Base-by-base conservation (phyloP, 192 early-diverging fungal species). In the Lobosporangium transversale region DNA sequence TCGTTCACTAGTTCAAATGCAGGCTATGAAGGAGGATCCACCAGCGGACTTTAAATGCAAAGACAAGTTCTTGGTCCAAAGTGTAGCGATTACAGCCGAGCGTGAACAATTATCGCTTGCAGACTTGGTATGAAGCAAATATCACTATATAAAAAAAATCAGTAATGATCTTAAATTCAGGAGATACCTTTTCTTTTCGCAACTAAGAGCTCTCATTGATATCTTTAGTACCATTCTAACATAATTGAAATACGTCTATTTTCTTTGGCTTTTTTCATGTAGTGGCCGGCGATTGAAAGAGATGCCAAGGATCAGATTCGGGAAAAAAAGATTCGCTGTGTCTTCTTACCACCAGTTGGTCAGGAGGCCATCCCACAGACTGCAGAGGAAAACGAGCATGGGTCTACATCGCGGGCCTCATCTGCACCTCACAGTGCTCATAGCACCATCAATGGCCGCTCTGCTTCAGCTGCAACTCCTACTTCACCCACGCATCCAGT, bases 21-120 rank as follows among this genome's bases (percentile, higher is more conserved):
- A 99, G 79, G 89, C 93, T 11, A 91, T 95, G 86, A 87, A 86
- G 75, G 93, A 92, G 56, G 94, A 96, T 30, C 90, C 89, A 18
- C 84, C 92, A 21, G 65, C 80, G 1, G 92, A 92, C 58, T 89
- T 81, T 65, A 94, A 92, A 66, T 94, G 94, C 85, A 94, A 94
- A 66, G 97, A 99, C 88, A 99, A 99, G 83, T 99, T 99, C 66
- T 80, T 98, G 50, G 88, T 99, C 24, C 94, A 96, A 79, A 92
- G 88, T 66, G 89, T 97, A 58, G 83, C 87, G 68, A 88, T 97
- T 18, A 86, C 90, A 20, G 80, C 81, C 24, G 89, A 94, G 45
- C 80, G 90, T 58, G 84, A 91, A 54, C 79, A 79, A 2, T 76
- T 94, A 65, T 79, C 85, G 23, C 67, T 87, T 29, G 66, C 84